Percentiles rank a stretch among this genome's conserved stretches.
phyloP scores from a whole-genome alignment of 192 early-diverging fungal genomes.

The Gorgonomyces haynaldii region DNA sequence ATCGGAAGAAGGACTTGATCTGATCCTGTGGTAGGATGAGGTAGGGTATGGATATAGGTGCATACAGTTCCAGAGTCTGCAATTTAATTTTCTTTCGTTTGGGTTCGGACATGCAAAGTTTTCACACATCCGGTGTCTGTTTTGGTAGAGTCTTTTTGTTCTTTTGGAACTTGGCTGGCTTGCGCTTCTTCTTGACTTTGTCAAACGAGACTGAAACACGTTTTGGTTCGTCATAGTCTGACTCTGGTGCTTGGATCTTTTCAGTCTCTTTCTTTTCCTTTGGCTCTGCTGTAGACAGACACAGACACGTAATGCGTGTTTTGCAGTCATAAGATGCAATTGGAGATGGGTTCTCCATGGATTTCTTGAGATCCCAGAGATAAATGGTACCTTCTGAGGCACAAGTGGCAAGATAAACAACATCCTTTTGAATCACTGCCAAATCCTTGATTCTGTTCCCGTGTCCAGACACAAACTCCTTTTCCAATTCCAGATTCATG shows the following conservation, averaged over 20 bases:
- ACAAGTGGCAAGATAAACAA: slow-evolving; percentile 25
- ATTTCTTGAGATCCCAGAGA: slow-evolving; percentile 30
- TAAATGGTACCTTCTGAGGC: slow-evolving; percentile 31
- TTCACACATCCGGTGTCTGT: too few species aligned
- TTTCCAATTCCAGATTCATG: slow-evolving; percentile 1
- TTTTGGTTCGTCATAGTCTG: slow-evolving; percentile 3
- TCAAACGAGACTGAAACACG: slow-evolving; percentile 3
- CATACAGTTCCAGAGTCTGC: too few species aligned
- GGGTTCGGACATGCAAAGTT: too few species aligned
- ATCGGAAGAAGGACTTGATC: too few species aligned
- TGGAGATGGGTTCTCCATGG: slow-evolving; percentile 1
- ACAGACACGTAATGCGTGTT: slow-evolving; percentile 31
- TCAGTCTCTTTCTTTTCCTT: not conserved
- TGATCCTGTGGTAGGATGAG: too few species aligned
- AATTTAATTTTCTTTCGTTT: too few species aligned
- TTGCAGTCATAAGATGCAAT: slow-evolving; percentile 31
- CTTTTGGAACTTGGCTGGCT: not conserved
- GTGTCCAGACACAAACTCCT: slow-evolving; percentile 22
- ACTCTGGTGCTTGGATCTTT: slow-evolving; percentile 1
- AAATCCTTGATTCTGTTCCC: slow-evolving; percentile 34
- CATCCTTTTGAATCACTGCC: slow-evolving; percentile 4
- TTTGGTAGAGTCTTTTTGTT: too few species aligned
- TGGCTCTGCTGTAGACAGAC: slow-evolving; percentile 1
- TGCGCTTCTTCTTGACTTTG: slow-evolving; percentile 2
- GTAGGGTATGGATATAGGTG: too few species aligned